Evolutionary conservation across 495 filamentous ascomycete genomes (phyloP), one percentile per base, ranked within the genome.

Genomic region (Filosporella fistucella): DNA sequence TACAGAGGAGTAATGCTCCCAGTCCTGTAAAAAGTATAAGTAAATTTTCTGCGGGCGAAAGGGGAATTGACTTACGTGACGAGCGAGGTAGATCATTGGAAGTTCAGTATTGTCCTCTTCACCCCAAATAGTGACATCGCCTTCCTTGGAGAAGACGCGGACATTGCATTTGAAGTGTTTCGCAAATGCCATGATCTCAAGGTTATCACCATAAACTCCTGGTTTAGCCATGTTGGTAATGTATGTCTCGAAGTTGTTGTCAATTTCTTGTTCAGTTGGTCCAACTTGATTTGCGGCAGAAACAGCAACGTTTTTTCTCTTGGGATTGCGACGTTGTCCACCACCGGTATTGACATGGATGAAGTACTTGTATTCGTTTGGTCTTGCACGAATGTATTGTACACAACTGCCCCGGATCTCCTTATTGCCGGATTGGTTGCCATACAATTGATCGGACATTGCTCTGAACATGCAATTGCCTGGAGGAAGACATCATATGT

Each of bases 401-500:
- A 88, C 80, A 1, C 85, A 73, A 23, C 57, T 63, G 16, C 69
- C 64, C 22, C 85, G 84, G 50, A 89, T 80, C 43, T 73, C 65
- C 14, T 63, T 56, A 52, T 79, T 78, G 42, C 76, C 64, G 49
- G 66, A 62, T 55, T 84, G 80, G 52, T 78, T 64, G 32, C 82
- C 85, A 55, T 81, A 85, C 40, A 88, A 57, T 71, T 89, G 85
- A 57, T 89, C 84, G 45, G 80, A 84, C 26, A 88, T 71, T 36
- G 85, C 85, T 60, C 86, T 82, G 63, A 88, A 89, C 23, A 88
- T 74, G 62, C 85, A 89, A 63, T 89, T 85, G 28, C 82, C 82
- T 85, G 53, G 20, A 17, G 13, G 17, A 34, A 32, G n/a, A n/a
- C n/a, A n/a, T n/a, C n/a, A n/a, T n/a, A 20, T 49, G 17, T 45